phyloP scores from a whole-genome alignment of 2,329 filamentous ascomycete species.

The Pseudopithomyces chartarum region DNA sequence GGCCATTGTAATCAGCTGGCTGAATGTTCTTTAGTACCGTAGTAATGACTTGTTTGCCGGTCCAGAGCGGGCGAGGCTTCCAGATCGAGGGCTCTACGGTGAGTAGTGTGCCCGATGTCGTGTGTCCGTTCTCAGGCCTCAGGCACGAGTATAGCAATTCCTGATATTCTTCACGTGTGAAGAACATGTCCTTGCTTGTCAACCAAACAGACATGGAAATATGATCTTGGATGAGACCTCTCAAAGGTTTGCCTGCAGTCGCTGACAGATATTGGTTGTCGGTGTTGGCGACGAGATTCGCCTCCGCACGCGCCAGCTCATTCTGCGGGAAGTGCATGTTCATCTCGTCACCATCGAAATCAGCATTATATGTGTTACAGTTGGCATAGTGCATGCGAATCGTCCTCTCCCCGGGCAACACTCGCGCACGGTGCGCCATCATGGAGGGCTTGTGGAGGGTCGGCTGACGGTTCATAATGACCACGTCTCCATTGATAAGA shows the following conservation, averaged over 20 bases:
- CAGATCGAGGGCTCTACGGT: conserved; percentile 80
- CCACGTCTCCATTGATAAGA: conserved; percentile 93
- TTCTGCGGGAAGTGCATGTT: conserved; percentile 99
- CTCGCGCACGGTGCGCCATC: conserved; percentile 94
- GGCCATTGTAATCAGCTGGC: conserved; percentile 73
- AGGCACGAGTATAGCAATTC: conserved; percentile 91
- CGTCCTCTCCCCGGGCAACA: conserved; percentile 92
- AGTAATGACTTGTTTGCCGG: conserved; percentile 93
- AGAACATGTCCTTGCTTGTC: conserved; percentile 90
- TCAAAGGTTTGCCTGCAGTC: conserved; percentile 88
- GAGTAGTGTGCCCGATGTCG: conserved; percentile 79
- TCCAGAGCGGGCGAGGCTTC: conserved; percentile 85
- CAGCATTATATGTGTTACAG: conserved; percentile 98
- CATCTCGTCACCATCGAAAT: conserved; percentile 99
- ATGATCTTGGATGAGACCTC: conserved; percentile 98
- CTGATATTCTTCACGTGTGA: conserved; percentile 85
- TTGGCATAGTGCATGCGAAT: conserved; percentile 99
- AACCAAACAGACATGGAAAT: conserved; percentile 92
- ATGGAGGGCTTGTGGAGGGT: conserved; percentile 98
- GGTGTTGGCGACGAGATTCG: conserved; percentile 90
- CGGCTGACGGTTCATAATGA: conserved; percentile 98
- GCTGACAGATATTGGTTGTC: conserved; percentile 96
- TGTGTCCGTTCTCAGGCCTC: conserved; percentile 88
- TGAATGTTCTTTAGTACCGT: conserved; percentile 92
- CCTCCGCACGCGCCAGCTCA: conserved; percentile 90